A percentile compares a stretch with the other conserved stretches of the same genome.
Conservation (phyloP, 2,329 filamentous ascomycete genomes). For the Pezicula radicicola region DNA sequence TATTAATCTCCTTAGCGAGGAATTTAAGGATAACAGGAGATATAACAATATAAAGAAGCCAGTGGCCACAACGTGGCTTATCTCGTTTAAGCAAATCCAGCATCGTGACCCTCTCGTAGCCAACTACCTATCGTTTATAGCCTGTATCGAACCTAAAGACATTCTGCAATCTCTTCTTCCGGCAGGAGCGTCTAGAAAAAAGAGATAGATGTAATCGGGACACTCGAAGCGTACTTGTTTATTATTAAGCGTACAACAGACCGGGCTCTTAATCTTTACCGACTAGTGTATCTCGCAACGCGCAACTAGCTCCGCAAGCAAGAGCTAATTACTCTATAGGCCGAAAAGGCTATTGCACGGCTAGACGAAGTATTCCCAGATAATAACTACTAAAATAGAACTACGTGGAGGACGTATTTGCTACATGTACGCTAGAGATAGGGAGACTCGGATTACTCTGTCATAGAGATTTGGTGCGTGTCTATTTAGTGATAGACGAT, state of each 20-base stretch:
- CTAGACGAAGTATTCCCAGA: conserved; percentile 13
- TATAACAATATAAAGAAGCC: conserved; percentile 29
- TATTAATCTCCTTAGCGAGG: conserved; percentile 29
- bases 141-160: conserved; percentile 35
- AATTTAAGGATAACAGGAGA: conserved; percentile 31
- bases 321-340: conserved; percentile 4
- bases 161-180: conserved; percentile 35
- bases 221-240: conserved; percentile 15
- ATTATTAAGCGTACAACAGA: conserved; percentile 6
- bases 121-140: conserved; percentile 35
- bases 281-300: conserved; percentile 15
- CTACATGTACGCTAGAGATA: conserved; percentile 4
- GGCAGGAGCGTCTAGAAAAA: background rate
- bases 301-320: conserved; percentile 14
- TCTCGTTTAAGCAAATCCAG: conserved; percentile 38
- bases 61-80: conserved; percentile 35
- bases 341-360: conserved; percentile 6
- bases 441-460: background rate
- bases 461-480: background rate
- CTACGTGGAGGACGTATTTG: conserved; percentile 12
- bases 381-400: conserved; percentile 10
- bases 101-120: conserved; percentile 27
- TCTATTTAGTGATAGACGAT: conserved; percentile 4
- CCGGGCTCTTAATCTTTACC: conserved; percentile 12
- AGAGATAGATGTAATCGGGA: conserved; percentile 12